A percentile compares a stretch with the other conserved stretches of the same genome.
phyloP scores from a whole-genome alignment of 176 grass and related monocot species.

The Juncus inflexus region DNA sequence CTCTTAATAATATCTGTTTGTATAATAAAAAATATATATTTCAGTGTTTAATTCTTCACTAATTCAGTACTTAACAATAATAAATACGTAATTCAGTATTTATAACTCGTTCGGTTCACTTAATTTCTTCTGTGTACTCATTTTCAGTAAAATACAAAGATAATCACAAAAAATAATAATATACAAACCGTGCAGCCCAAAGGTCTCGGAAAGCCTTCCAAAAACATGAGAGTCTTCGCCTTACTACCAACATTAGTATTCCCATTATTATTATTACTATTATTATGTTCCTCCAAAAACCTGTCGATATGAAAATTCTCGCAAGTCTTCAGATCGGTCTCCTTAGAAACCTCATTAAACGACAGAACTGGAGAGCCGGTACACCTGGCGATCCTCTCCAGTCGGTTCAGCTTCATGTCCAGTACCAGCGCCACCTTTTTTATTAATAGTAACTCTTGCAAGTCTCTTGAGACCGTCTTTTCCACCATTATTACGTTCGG shows the following conservation, averaged over 20 bases:
- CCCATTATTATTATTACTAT: neutral
- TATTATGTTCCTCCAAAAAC: conserved; percentile 49
- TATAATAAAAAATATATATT: neutral
- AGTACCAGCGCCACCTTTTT: conserved; percentile 58
- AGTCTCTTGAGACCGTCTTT: conserved; percentile 75
- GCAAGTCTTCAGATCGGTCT: conserved; percentile 51
- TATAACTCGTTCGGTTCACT: neutral
- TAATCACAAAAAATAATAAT: neutral
- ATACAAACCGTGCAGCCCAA: conserved; percentile 71
- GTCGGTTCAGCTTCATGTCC: conserved; percentile 73
- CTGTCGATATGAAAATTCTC: conserved; percentile 80
- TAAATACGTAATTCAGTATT: neutral
- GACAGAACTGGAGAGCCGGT: conserved; percentile 55
- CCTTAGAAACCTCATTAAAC: conserved; percentile 39
- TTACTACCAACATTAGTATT: conserved; percentile 29
- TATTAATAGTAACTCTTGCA: conserved; percentile 62
- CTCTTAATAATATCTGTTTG: conserved; percentile 75
- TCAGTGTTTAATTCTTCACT: too few relatives aligned
- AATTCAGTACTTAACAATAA: neutral
- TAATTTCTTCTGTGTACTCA: too few relatives aligned
- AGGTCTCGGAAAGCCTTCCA: conserved; percentile 78
- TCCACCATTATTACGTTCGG: conserved; percentile 87
- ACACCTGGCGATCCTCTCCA: conserved; percentile 61
- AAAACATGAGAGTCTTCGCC: conserved; percentile 67
- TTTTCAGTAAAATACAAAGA: too few relatives aligned